A percentile compares a stretch with the other conserved stretches of the same genome.
phyloP scores from a whole-genome alignment of 1,284 basidiomycete genomes.

The Phenoliferia sp. region DNA sequence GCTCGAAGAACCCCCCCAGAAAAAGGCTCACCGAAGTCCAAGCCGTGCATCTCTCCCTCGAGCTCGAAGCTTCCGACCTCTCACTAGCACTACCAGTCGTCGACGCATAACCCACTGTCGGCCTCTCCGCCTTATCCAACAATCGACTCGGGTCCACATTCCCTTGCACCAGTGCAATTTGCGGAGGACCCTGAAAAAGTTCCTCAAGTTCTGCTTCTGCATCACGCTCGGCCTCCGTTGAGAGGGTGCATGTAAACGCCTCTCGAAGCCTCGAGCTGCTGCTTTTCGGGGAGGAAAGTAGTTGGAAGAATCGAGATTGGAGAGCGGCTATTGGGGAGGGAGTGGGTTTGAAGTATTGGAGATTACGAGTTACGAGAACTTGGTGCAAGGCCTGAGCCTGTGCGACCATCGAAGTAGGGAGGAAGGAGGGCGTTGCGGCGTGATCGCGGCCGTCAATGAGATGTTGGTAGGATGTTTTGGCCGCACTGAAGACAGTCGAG shows the following conservation, averaged over 20 bases:
- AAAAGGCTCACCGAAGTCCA: neutral
- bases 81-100: too few species aligned
- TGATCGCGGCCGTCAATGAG: too few species aligned
- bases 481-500: neutral
- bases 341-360: neutral
- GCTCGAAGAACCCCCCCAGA: neutral
- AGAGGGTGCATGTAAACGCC: neutral
- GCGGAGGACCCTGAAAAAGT: neutral
- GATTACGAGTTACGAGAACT: neutral
- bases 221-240: neutral
- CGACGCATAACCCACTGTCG: too few species aligned
- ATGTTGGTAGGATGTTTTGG: neutral
- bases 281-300: neutral
- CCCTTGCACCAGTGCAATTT: neutral
- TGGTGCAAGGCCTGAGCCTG: neutral
- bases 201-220: neutral
- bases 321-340: neutral
- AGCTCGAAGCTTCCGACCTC: too few species aligned
- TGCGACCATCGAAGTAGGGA: neutral
- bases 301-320: neutral
- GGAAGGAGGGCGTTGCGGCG: neutral
- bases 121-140: too few species aligned
- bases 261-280: neutral
- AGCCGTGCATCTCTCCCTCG: neutral
- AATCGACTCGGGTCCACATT: neutral